Conservation (phyloP, 176 grass and related monocot species). For the Phoenix roebelenii region DNA sequence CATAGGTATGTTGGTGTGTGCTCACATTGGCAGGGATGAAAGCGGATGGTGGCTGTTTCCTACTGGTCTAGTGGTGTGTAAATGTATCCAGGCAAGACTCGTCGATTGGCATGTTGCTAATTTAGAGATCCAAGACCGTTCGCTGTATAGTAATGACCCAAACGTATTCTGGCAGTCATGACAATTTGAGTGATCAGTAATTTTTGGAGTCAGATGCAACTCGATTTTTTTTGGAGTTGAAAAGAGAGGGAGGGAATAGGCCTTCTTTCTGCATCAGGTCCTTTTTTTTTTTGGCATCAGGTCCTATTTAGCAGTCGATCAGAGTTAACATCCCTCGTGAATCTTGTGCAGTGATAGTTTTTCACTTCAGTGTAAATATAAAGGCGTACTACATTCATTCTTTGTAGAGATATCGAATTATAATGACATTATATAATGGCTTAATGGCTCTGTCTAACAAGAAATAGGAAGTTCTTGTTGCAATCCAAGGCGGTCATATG, state of each 20-base stretch:
- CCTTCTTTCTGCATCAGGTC: constrained; percentile 57
- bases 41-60: constrained; percentile 99
- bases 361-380: constrained; percentile 61
- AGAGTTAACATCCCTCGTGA: constrained; percentile 29
- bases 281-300: constrained; percentile 52
- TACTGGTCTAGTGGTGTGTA: constrained; percentile 60
- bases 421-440: neutral
- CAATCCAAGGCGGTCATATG: neutral
- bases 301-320: constrained; percentile 42
- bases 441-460: neutral
- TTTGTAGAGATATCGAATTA: constrained; percentile 56
- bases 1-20: no score
- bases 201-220: constrained; percentile 18
- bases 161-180: constrained; percentile 92
- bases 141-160: constrained; percentile 84
- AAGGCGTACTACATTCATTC: constrained; percentile 74
- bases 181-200: constrained; percentile 26
- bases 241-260: constrained; percentile 36
- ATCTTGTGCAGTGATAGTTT: constrained; percentile 46
- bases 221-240: constrained; percentile 56
- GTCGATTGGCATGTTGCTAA: constrained; percentile 99
- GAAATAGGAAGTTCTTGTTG: neutral
- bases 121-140: constrained; percentile 94
- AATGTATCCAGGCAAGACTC: constrained; percentile 98
- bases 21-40: constrained; percentile 59